Evolutionary conservation across 108 stramenopile species (phyloP).

Genomic region (Parmales sp.): DNA sequence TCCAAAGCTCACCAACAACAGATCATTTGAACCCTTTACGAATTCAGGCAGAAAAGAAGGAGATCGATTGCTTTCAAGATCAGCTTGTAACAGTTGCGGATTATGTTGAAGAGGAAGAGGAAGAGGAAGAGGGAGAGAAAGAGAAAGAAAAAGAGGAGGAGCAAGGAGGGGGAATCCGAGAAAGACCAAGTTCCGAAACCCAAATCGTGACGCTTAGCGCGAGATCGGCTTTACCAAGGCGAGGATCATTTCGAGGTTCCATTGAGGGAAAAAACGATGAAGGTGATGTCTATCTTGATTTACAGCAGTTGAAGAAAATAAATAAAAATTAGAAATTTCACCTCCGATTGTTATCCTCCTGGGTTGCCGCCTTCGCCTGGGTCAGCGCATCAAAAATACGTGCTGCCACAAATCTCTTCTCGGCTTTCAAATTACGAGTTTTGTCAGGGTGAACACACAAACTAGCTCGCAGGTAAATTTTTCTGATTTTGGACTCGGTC

Average conservation of each 20-base stretch:
- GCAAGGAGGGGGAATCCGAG: background rate
- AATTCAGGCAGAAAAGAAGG: no score
- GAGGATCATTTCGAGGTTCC: no score
- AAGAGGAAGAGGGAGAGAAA: background rate
- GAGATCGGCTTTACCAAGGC: no score
- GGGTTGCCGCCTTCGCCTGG: constrained; percentile 73
- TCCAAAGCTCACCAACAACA: no score
- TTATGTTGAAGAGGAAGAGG: constrained; percentile 4
- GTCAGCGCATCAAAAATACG: constrained; percentile 80
- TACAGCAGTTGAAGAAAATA: no score
- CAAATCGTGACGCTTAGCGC: no score
- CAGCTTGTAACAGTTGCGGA: background rate
- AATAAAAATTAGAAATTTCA: no score
- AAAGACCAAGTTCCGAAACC: background rate
- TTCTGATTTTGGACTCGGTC: constrained; percentile 75
- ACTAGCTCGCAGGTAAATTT: constrained; percentile 70
- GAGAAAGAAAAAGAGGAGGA: background rate
- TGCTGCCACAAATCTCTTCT: constrained; percentile 84
- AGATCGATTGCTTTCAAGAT: background rate
- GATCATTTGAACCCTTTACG: no score
- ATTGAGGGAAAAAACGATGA: no score
- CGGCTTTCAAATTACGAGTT: constrained; percentile 61
- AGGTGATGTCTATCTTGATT: no score
- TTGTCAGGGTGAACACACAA: constrained; percentile 92
- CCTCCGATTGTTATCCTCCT: no score